A percentile compares a stretch with the other conserved stretches of the same genome.
Evolutionary conservation across 805 yeast genomes (phyloP).

Genomic region (Lachancea thermotolerans): DNA sequence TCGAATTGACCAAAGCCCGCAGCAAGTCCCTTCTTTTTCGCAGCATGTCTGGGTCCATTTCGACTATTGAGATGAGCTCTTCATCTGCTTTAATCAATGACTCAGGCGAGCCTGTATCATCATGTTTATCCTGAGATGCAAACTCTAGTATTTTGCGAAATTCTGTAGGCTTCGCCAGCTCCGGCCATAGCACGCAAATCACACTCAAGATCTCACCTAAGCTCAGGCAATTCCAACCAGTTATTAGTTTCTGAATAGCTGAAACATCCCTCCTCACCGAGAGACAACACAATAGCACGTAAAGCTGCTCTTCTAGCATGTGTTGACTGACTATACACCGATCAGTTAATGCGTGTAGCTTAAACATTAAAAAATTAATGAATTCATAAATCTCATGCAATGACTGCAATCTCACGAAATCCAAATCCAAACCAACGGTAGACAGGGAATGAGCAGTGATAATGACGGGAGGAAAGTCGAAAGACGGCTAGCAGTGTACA

Average conservation of each 20-base stretch:
- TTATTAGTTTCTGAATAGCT: conserved; percentile 8
- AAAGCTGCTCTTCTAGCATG: conserved; percentile 19
- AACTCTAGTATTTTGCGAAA: conserved; percentile 13
- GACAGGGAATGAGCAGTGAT: neutral
- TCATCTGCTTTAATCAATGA: conserved; percentile 14
- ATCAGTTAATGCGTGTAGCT: too few relatives aligned
- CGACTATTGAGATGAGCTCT: conserved; percentile 19
- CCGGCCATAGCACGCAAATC: conserved; percentile 29
- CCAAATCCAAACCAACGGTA: too few relatives aligned
- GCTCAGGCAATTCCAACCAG: conserved; percentile 8
- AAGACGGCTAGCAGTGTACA: conserved; percentile 4
- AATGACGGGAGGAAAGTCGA: neutral
- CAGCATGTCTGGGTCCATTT: conserved; percentile 16
- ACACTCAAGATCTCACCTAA: conserved; percentile 15
- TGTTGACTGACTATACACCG: neutral
- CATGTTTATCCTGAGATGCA: conserved; percentile 5
- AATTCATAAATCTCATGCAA: too few relatives aligned
- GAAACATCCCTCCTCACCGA: conserved; percentile 20
- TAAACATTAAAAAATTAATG: too few relatives aligned
- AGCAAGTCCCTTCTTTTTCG: conserved; percentile 11
- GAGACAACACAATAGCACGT: conserved; percentile 19
- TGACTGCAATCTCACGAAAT: too few relatives aligned
- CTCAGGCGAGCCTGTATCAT: conserved; percentile 29
- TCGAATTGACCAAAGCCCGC: conserved; percentile 12
- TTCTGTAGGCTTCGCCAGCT: conserved; percentile 21